Evolutionary conservation across 2,329 filamentous ascomycete genomes (phyloP), one percentile per base, ranked within the genome.

Genomic region (Monosporascus sp.): DNA sequence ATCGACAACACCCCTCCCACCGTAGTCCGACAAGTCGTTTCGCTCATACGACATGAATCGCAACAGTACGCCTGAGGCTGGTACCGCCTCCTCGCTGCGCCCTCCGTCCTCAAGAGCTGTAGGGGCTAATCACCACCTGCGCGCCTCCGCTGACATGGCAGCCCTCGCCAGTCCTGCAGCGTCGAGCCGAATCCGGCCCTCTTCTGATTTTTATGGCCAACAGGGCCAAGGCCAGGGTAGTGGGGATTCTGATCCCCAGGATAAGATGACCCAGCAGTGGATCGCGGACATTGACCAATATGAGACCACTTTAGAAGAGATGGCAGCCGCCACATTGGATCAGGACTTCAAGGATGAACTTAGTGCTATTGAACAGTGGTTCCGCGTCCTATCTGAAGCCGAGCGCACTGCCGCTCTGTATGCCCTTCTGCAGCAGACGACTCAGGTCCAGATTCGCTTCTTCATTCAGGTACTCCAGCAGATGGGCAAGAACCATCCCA

Each of bases 271-370:
- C 49, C 92, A 97, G 76, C 92, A 99, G 73, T 99, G 94, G 94
- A 93, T 99, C 65, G 91, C 93, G 52, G 94, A 99, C 66, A 97
- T 99, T 63, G 94, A 99, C 70, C 93, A 97, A 72, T 97, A 97
- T 67, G 94, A 99, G 78, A 96, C 87, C n/a, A 99, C 94, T 1
- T 75, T 99, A 66, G 94, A 97, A 73, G 94, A 99, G 71, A 99
- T 99, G 94, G 94, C 94, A 44, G 92, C 93, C 34, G 94, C 94
- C 27, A 97, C 94, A n/a, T 79, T 97, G 52, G 94, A 99, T 69
- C 94, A 99, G 76, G 94, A 99, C 69, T 99, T 99, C 80, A 99
- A 99, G 77, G 94, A 97, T 73, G 94, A 99, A 73, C 83, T 99
- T 56, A 97, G 91, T 69, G 94, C 94, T 62, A 99, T 99, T 68